phyloP scores from a whole-genome alignment of 2,329 filamentous ascomycete species.

The Grosmannia huntii region DNA sequence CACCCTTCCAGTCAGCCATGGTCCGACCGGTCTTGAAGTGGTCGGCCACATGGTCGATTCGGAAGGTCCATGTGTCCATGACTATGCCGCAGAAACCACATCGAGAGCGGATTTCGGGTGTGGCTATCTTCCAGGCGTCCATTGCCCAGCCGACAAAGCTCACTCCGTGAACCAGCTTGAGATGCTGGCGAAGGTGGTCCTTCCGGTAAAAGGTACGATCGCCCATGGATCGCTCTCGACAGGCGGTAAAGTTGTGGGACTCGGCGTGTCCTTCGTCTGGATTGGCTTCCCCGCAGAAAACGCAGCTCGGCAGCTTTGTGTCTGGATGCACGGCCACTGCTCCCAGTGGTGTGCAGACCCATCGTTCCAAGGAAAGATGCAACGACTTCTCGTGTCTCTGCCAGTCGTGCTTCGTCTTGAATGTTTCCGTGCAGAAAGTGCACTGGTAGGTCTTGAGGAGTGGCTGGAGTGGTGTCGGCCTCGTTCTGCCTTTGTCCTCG shows the following conservation, averaged over 20 bases:
- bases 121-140: constrained; percentile 48
- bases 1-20: constrained; percentile 59
- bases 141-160: constrained; percentile 53
- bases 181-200: constrained; percentile 53
- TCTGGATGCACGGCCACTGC: constrained; percentile 42
- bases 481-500: constrained; percentile 15
- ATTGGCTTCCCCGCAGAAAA: constrained; percentile 45
- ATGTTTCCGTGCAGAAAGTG: constrained; percentile 57
- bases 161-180: constrained; percentile 48
- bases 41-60: constrained; percentile 52
- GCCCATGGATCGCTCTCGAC: constrained; percentile 48
- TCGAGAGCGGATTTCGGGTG: constrained; percentile 47
- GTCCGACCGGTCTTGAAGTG: constrained; percentile 54
- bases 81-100: constrained; percentile 54
- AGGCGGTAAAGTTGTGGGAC: constrained; percentile 47
- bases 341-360: constrained; percentile 50
- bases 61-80: constrained; percentile 47
- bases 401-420: constrained; percentile 57
- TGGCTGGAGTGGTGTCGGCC: constrained; percentile 18
- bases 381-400: constrained; percentile 58
- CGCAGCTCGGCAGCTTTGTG: constrained; percentile 42
- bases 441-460: constrained; percentile 50
- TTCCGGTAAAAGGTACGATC: constrained; percentile 57
- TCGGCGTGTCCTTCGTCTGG: constrained; percentile 44
- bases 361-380: constrained; percentile 51